Evolutionary conservation across 2,329 filamentous ascomycete species (phyloP), one percentile per base, ranked within the genome.

Genomic region (Ascochyta viciae-villosae): DNA sequence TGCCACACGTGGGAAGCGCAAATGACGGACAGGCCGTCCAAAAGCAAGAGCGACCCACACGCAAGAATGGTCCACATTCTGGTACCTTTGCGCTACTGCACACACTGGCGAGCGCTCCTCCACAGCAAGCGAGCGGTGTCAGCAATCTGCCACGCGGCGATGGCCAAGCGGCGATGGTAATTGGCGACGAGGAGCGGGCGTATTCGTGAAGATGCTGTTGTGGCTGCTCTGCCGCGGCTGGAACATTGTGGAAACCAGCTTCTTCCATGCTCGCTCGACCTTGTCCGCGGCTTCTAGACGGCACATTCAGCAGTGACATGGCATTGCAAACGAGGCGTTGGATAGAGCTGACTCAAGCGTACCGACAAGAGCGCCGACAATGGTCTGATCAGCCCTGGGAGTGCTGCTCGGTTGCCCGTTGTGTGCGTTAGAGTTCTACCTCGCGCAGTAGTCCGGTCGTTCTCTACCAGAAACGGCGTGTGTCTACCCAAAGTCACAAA

Each of bases 1-100:
- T 37, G 38, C 52, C 26, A 44, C 59, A 62, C 51, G 49, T 57
- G 37, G 50, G 50, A 51, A 56, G 55, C 47, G 54, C 53, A 48
- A 43, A 45, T 45, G 46, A 43, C 33, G 47, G 42, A 13, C 53
- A 56, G 41, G 4, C 46, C 40, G 47, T 33, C 34, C 40, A 12
- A 49, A 54, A 55, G 35, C 40, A 50, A 46, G 45, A 50, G 46
- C 52, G 52, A 50, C 45, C 45, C 45, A 46, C 45, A 54, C 45
- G 40, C 40, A 45, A 45, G 51, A 35, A 47, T 42, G 37, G 33
- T 42, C 43, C 50, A 42, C 16, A 38, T 31, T 34, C 40, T 49
- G 37, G 50, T 54, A 54, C 50, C 50, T 45, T 40, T 45, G 49
- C 49, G 41, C 50, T 52, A 52, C 43, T 53, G 43, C 43, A 16